phyloP scores from a whole-genome alignment of 257 asterid species.

The Pogostemon cablin region DNA sequence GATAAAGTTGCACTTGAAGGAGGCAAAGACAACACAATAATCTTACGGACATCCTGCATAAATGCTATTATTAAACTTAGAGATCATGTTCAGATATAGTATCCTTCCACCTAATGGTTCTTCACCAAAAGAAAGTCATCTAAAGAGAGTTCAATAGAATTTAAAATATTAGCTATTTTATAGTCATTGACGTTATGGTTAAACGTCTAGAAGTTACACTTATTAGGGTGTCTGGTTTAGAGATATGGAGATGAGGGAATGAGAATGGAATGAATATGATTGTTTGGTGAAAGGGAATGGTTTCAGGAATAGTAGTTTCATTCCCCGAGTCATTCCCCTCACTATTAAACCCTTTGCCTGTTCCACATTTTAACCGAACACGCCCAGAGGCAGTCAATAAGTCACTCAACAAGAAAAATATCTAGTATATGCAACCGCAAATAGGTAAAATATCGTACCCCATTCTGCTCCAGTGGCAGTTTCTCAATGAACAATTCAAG shows the following conservation, averaged over 20 bases:
- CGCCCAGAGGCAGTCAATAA: neutral
- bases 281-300: too few species aligned
- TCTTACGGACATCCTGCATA: conserved; percentile 87
- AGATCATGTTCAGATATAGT: neutral
- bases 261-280: too few species aligned
- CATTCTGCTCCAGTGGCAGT: conserved; percentile 74
- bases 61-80: conserved; percentile 22
- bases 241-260: too few species aligned
- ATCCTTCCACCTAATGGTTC: conserved; percentile 7
- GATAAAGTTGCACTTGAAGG: conserved; percentile 73
- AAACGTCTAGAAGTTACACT: conserved; percentile 21
- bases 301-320: too few species aligned
- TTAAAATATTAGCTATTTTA: neutral
- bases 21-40: conserved; percentile 80
- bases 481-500: conserved; percentile 74
- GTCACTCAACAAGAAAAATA: conserved; percentile 15
- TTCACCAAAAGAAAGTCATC: neutral
- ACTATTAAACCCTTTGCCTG: too few species aligned
- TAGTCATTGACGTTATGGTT: neutral
- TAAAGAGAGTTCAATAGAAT: neutral
- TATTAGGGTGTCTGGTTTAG: too few species aligned
- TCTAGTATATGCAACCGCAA: conserved; percentile 14
- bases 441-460: conserved; percentile 45
- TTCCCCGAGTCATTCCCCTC: too few species aligned
- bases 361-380: too few species aligned